Conservation (phyloP, 176 grass and related monocot species). For the Juncus effusus region DNA sequence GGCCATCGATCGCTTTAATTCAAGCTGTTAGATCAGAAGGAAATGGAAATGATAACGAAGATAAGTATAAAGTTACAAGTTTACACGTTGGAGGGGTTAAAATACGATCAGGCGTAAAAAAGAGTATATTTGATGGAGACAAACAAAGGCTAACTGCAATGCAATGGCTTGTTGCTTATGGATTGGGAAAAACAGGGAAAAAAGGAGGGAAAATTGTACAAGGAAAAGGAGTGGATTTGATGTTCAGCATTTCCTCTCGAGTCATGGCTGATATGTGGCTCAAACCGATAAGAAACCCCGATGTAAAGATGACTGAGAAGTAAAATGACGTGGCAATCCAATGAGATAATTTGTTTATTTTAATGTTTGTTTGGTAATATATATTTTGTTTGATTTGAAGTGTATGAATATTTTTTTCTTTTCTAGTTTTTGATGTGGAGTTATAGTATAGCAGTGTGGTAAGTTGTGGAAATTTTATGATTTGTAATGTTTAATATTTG, state of each 20-base stretch:
- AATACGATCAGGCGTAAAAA: conserved; percentile 37
- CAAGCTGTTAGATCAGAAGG: conserved; percentile 36
- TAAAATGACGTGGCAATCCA: conserved; percentile 19
- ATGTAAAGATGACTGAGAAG: conserved; percentile 54
- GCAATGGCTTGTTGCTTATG: conserved; percentile 94
- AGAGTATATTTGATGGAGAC: conserved; percentile 74
- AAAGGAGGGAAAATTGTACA: conserved; percentile 30
- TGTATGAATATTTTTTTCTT: too few species aligned
- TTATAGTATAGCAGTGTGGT: too few species aligned
- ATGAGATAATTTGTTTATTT: too few species aligned
- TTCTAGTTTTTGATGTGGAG: too few species aligned
- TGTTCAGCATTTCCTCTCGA: conserved; percentile 89
- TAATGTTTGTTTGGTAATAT: too few species aligned
- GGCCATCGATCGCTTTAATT: conserved; percentile 57
- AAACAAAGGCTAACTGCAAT: conserved; percentile 78
- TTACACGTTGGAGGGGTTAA: conserved; percentile 68
- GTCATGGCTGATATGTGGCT: conserved; percentile 99
- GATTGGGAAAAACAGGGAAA: conserved; percentile 54
- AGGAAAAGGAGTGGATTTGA: conserved; percentile 40
- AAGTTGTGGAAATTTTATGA: too few species aligned
- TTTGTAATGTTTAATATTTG: too few species aligned
- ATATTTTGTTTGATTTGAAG: too few species aligned
- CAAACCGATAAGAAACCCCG: conserved; percentile 74
- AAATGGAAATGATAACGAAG: conserved; percentile 37
- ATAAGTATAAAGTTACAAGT: conserved; percentile 60